Conservation (phyloP, 2,329 filamentous ascomycete species). For the Claviceps sp. region DNA sequence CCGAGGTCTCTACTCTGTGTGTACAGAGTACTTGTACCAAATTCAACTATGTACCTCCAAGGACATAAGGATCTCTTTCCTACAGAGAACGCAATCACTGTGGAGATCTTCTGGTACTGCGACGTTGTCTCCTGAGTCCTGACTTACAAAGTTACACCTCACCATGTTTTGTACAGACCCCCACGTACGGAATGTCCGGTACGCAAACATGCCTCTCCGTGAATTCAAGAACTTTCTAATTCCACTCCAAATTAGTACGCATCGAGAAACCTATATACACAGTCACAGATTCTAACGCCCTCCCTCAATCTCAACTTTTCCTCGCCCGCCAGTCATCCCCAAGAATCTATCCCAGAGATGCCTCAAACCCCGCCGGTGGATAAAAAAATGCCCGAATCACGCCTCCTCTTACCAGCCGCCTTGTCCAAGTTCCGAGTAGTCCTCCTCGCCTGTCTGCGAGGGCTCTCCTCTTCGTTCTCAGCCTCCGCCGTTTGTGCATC, state of each 20-base stretch:
- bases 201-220: not conserved
- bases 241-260: not conserved
- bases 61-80: no score
- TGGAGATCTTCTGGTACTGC: no score
- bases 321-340: not conserved
- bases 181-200: no score
- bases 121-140: no score
- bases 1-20: no score
- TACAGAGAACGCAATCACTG: no score
- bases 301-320: not conserved
- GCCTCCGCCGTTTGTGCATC: not conserved
- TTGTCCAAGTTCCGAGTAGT: not conserved
- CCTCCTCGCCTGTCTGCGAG: not conserved
- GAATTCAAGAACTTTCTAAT: not conserved
- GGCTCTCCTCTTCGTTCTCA: not conserved
- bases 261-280: not conserved
- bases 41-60: no score
- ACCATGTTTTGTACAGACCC: no score
- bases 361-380: not conserved
- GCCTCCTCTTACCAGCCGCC: not conserved
- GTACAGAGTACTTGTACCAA: no score
- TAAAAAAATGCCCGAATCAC: conserved; percentile 1
- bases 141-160: no score
- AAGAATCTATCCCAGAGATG: not conserved
- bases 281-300: not conserved